Base-by-base conservation (phyloP, 2,329 filamentous ascomycete species). In the Geoglossum cookeanum region DNA sequence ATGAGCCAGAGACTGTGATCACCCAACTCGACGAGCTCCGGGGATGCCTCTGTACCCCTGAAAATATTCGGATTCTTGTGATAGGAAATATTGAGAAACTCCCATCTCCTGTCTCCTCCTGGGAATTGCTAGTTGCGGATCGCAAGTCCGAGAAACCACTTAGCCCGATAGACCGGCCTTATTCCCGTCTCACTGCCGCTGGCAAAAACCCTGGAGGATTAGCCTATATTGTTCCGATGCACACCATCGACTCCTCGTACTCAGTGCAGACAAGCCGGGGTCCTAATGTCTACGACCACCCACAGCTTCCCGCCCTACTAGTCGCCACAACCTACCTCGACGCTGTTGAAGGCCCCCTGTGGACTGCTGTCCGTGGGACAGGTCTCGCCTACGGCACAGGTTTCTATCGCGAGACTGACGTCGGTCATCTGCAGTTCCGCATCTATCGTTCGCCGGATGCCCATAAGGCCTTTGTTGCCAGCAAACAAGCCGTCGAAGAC, bases 241-340 rank as follows among this genome's bases (percentile, higher is more conserved):
- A 87, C 0, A 85, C 89, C 0, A 84, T 96, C 55, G 92, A 98
- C 71, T 94, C 87, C 48, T 96, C 90, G 1, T 97, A 88, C 71
- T 84, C 84, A 29, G 79, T 90, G 59, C 81, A 87, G 63, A 85
- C 85, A 9, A 77, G 84, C 1, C 78, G 78, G 47, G 91, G 91
- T 4, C 79, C 91, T 15, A 77, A 79, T 29, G 87, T 84, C 0
- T 90, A 85, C 65, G 75, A 78, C 3, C 84, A 96, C 64, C 83
- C 89, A 0, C 78, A 80, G 15, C 75, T 97, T 1, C 89, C 92
- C 0, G 83, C 90, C 1, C 77, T 95, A 55, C 80, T 94, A 68
- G 90, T 98, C 6, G 89, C 91, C 0, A 80, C 89, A 55, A 83
- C 89, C 22, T 97, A 96, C 67, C 83, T 98, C 60, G 90, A 96